Conservation (phyloP, 768 basidiomycete genomes). For the Dentipellis sp. region DNA sequence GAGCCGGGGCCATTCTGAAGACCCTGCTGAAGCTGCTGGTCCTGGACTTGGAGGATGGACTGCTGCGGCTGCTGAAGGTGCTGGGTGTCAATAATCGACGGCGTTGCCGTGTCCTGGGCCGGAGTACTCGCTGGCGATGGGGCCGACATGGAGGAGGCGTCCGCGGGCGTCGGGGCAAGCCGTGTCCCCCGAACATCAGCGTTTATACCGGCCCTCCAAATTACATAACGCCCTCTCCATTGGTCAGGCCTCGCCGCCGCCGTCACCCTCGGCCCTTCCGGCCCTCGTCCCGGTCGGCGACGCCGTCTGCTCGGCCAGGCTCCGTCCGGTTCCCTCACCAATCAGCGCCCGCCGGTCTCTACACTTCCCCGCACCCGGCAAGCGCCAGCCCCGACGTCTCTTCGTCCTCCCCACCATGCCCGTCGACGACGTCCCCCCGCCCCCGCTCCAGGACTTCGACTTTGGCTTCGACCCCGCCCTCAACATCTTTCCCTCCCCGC, state of each 20-base stretch:
- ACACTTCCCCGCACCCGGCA: neutral
- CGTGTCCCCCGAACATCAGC: conserved; percentile 8
- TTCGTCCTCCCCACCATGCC: neutral
- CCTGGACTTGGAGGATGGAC: conserved; percentile 9
- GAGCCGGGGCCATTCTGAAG: conserved; percentile 17
- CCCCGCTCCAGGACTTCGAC: conserved; percentile 59
- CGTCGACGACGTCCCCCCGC: conserved; percentile 22
- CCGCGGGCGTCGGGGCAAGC: conserved; percentile 18
- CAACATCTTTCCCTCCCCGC: conserved; percentile 48
- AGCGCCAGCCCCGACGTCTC: neutral
- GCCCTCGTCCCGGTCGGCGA: neutral
- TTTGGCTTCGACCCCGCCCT: conserved; percentile 61
- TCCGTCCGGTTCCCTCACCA: too few species aligned
- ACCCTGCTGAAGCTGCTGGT: conserved; percentile 25
- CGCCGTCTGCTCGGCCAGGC: too few species aligned
- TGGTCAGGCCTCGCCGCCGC: neutral
- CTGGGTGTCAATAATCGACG: conserved; percentile 47
- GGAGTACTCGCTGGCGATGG: conserved; percentile 57
- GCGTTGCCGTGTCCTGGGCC: conserved; percentile 52
- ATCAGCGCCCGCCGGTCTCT: neutral
- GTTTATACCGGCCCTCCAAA: neutral
- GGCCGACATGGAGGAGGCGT: conserved; percentile 61
- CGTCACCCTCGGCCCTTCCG: neutral
- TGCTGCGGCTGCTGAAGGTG: conserved; percentile 28
- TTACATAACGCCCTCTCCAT: neutral